Percentiles rank a stretch among this genome's conserved stretches.
phyloP scores from a whole-genome alignment of 2,329 filamentous ascomycete species.

The Trichocomaceae sp. region DNA sequence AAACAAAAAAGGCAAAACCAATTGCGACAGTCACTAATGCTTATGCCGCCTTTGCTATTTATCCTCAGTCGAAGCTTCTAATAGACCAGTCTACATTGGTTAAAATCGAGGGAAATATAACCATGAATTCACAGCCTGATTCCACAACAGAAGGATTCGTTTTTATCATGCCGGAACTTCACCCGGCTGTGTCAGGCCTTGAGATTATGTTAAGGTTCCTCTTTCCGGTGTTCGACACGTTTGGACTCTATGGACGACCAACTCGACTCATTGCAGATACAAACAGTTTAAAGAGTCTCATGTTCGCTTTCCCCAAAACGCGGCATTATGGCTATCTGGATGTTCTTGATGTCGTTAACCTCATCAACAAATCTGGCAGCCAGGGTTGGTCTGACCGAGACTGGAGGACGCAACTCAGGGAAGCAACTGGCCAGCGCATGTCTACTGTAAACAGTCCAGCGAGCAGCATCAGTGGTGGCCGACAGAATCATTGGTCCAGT shows the following conservation, averaged over 20 bases:
- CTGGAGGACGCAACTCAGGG: conserved; percentile 85
- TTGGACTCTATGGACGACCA: conserved; percentile 83
- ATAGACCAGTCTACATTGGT: conserved; percentile 92
- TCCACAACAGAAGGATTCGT: conserved; percentile 85
- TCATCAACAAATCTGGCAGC: conserved; percentile 75
- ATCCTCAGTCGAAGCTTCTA: conserved; percentile 86
- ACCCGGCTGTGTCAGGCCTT: conserved; percentile 86
- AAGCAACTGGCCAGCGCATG: conserved; percentile 60
- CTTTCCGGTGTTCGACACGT: conserved; percentile 91
- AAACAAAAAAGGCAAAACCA: conserved; percentile 82
- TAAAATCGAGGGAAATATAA: conserved; percentile 87
- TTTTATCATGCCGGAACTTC: conserved; percentile 94
- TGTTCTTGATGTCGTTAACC: conserved; percentile 69
- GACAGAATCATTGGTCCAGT: conserved; percentile 35
- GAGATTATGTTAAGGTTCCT: conserved; percentile 91
- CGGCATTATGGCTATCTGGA: conserved; percentile 86
- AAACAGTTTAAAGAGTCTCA: conserved; percentile 78
- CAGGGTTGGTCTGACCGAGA: conserved; percentile 74
- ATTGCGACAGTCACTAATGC: conserved; percentile 89
- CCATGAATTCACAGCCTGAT: conserved; percentile 72
- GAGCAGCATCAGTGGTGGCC: conserved; percentile 53
- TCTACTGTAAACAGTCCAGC: conserved; percentile 35
- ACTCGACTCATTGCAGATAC: conserved; percentile 80
- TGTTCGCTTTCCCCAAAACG: conserved; percentile 96
- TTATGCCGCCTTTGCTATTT: conserved; percentile 89